phyloP scores from a whole-genome alignment of 345 rosid species.

The Carallia pectinifolia region DNA sequence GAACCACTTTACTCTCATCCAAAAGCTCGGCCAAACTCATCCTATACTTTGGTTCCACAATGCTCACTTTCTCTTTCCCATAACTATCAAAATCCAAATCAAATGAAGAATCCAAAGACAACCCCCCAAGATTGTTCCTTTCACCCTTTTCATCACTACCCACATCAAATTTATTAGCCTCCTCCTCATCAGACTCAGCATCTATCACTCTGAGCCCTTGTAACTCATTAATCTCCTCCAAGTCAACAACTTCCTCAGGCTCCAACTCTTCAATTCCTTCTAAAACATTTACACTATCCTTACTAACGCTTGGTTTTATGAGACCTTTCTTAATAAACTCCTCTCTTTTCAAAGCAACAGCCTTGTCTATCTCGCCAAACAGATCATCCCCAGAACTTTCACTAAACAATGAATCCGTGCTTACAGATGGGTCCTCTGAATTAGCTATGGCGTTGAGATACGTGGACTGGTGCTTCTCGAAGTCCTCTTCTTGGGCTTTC shows the following conservation, averaged over 20 bases:
- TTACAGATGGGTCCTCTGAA: conserved; percentile 56
- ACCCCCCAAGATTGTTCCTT: conserved; percentile 25
- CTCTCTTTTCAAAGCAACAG: conserved; percentile 71
- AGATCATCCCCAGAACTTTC: conserved; percentile 54
- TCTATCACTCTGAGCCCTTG: conserved; percentile 49
- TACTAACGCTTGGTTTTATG: conserved; percentile 40
- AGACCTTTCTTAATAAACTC: conserved; percentile 78
- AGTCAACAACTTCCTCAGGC: conserved; percentile 72
- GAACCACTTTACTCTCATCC: conserved; percentile 89
- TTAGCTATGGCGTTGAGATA: conserved; percentile 81
- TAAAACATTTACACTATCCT: conserved; percentile 28
- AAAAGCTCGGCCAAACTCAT: conserved; percentile 87
- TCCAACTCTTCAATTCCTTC: conserved; percentile 55
- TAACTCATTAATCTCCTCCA: conserved; percentile 75
- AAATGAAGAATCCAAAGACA: conserved; percentile 46
- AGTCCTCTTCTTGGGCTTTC: conserved; percentile 72
- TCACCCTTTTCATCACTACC: conserved; percentile 25
- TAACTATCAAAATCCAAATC: conserved; percentile 76
- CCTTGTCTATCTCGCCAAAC: conserved; percentile 81
- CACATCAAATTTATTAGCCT: conserved; percentile 27
- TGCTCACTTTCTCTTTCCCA: conserved; percentile 49
- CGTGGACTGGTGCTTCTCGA: conserved; percentile 59
- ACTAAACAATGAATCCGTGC: conserved; percentile 8
- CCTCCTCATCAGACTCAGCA: conserved; percentile 31
- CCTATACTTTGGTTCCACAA: conserved; percentile 74